Conservation (phyloP, 108 stramenopile genomes). For the Skeletonema tropicum region DNA sequence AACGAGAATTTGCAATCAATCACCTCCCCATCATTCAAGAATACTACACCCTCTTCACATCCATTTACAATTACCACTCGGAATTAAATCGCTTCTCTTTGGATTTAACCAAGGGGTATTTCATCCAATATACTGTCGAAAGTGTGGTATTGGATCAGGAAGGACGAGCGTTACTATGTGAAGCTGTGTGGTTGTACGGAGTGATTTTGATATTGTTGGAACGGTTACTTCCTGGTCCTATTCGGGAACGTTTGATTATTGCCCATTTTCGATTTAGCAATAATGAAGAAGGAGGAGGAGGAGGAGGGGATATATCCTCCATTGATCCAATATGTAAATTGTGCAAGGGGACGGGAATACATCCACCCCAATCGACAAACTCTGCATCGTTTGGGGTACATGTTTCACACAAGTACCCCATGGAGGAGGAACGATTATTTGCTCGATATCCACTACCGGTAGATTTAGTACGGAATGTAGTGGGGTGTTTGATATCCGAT, state of each 20-base stretch:
- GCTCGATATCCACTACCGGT: slow-evolving; percentile 38
- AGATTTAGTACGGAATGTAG: slow-evolving; percentile 40
- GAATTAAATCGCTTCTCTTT: slow-evolving; percentile 49
- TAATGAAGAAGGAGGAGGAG: too few species aligned
- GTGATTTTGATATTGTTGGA: slow-evolving; percentile 66
- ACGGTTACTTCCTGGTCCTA: slow-evolving; percentile 40
- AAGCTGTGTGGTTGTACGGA: slow-evolving; percentile 67
- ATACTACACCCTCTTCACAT: slow-evolving; percentile 53
- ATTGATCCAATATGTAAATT: slow-evolving; percentile 52
- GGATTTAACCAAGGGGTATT: slow-evolving; percentile 57
- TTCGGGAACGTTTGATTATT: slow-evolving; percentile 69
- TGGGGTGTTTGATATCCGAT: slow-evolving; percentile 58
- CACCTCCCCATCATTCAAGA: slow-evolving; percentile 41
- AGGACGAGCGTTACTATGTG: slow-evolving; percentile 64
- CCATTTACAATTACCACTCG: slow-evolving; percentile 49
- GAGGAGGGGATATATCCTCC: slow-evolving; percentile 32
- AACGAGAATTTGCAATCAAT: slow-evolving; percentile 58
- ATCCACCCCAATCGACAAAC: slow-evolving; percentile 10
- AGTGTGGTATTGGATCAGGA: slow-evolving; percentile 52
- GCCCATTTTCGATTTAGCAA: slow-evolving; percentile 43
- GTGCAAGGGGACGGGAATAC: slow-evolving; percentile 38
- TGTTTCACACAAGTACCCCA: slow-evolving; percentile 33
- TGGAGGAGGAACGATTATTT: slow-evolving; percentile 52
- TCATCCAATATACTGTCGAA: slow-evolving; percentile 69
- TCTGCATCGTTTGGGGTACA: slow-evolving; percentile 16